Evolutionary conservation across 176 grass and related monocot genomes (phyloP), one percentile per base, ranked within the genome.

Genomic region (Eragrostis curvula): DNA sequence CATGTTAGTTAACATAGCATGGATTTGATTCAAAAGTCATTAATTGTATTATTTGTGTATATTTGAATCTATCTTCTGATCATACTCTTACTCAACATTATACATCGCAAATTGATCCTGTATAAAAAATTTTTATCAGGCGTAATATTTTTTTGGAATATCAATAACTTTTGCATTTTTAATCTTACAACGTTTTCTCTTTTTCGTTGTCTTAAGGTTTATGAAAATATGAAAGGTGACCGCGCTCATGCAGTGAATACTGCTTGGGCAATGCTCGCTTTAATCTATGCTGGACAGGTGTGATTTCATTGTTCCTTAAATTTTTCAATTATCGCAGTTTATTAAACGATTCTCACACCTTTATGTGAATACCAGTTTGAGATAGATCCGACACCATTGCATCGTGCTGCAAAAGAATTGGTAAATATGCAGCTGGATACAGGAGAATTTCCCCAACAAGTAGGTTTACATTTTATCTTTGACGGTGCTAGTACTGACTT

Each of bases 201-300:
- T 57, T 11, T 24, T 11, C 71, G 87, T 36, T 71, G 21, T 10
- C 2, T 60, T 8, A 21, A 41, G 8, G 27, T 44, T 28, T 95
- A 95, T 74, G 74, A 83, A 39, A 92, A 90, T 73, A 28, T 95
- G 17, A 47, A 95, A 80, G 92, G 89, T 50, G 86, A 73, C 18
- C 70, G 49, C 66, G 50, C 85, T 64, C 81, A 91, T 87, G 94
- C 79, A 12, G 91, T 93, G 63, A 92, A 92, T 62, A 96, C 90
- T 9, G 71, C 85, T 44, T 96, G 90, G 90, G 93, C 87, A 47
- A 93, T 97, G 90, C 73, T 97, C 36, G 69, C 88, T 27, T 87
- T 97, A 71, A 87, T 91, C 79, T 76, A 64, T 85, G 86, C 86
- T 66, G 88, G 91, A 8, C 91, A 97, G 84, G 94, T 85, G 60